Base-by-base conservation (phyloP, 805 yeast species). In the Komagataella pseudopastoris region DNA sequence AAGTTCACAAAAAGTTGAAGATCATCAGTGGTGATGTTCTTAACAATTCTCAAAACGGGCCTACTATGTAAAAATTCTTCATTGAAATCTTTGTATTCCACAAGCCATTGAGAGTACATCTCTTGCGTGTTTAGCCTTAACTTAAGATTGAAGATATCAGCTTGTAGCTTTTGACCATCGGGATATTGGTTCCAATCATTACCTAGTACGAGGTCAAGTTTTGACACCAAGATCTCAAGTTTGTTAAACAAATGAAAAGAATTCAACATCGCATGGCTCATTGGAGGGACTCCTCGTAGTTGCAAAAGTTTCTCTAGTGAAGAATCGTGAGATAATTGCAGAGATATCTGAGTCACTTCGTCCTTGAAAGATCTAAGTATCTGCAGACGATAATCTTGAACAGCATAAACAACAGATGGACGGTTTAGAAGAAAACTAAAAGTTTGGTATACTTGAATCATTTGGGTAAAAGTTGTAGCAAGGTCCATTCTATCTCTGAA, bases 161-260 rank as follows among this genome's bases (percentile, higher is more conserved):
- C 62, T 8, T 74, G 68, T 1, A 91, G 75, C 54, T 74, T 77
- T 50, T 72, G 75, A 0, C 96, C 96, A 50, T 82, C 88, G 2
- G 82, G 75, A 53, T 77, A 79, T 7, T 71, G 65, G 18, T 63
- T 66, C 90, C 90, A 84, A 6, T 79, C 78, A 16, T 69, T 59
- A 0, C 89, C 86, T 6, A 84, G 64, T 3, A 83, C 70, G 10
- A 71, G 62, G 47, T 76, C 78, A 6, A 83, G 63, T 30, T 78
- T 69, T 3, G 61, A 56, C 36, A 71, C 58, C n/a, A 80, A 60
- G 22, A 64, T 62, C 3, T 65, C 62, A 2, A 81, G 59, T 49
- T 75, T 76, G 23, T 63, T 55, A 43, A 69, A 71, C 2, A 80
- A 66, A 56, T 80, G 82, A n/a, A 65, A 67, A 10, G 75, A 74